These are phyloP conservation scores for Tilletia indica DNA, from an alignment of 1,284 basidiomycete species.

Conservation along the genomic window DNA sequence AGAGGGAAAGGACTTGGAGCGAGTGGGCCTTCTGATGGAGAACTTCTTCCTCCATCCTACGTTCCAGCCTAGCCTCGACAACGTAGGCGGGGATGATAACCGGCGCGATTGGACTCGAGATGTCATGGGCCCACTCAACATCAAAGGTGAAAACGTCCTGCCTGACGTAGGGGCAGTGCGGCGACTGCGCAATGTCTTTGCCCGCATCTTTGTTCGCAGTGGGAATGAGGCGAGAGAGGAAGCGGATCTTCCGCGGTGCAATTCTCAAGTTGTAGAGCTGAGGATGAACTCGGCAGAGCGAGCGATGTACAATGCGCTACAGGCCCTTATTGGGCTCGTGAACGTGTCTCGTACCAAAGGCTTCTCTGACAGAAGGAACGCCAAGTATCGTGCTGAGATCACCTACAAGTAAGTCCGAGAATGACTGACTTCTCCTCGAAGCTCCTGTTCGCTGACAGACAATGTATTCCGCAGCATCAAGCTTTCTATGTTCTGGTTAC, in stretches of 20 bases:
- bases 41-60: conserved; percentile 7
- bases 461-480: neutral
- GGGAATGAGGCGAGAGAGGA: neutral
- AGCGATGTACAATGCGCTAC: neutral
- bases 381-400: neutral
- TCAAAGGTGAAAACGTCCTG: neutral
- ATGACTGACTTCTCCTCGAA: neutral
- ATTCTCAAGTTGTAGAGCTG: neutral
- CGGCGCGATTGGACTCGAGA: neutral
- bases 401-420: neutral
- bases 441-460: neutral
- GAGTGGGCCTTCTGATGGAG: neutral
- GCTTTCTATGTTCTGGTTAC: neutral
- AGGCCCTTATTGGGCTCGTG: neutral
- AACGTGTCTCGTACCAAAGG: neutral
- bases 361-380: neutral
- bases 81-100: neutral
- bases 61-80: neutral
- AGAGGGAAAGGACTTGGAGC: neutral
- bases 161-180: neutral
- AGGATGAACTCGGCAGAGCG: neutral
- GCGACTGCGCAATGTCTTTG: neutral
- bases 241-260: neutral
- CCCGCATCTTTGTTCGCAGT: neutral
- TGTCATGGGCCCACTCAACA: neutral